Conservation (phyloP, 2,329 filamentous ascomycete genomes). For the Aspergillus calidoustus region DNA sequence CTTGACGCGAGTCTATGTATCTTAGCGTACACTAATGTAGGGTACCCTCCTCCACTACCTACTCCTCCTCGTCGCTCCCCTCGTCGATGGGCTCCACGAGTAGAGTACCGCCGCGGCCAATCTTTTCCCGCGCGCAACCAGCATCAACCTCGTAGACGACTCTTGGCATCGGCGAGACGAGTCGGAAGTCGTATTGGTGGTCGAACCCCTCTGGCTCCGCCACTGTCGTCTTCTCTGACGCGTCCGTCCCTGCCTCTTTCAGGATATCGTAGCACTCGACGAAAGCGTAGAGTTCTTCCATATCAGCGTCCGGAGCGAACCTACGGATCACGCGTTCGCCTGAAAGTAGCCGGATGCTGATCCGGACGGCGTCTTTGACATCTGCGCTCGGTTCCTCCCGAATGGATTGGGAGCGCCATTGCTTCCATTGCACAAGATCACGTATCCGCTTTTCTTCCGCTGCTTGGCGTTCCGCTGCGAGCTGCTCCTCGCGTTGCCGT, state of each 20-base stretch:
- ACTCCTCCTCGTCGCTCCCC: conserved; percentile 57
- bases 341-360: conserved; percentile 65
- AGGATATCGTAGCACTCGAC: conserved; percentile 85
- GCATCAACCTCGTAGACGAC: conserved; percentile 74
- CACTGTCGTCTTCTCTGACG: conserved; percentile 38
- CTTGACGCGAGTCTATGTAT: neutral
- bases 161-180: conserved; percentile 85
- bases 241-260: conserved; percentile 44
- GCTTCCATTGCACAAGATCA: conserved; percentile 73
- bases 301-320: conserved; percentile 69
- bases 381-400: conserved; percentile 68
- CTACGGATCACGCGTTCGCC: conserved; percentile 77
- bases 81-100: conserved; percentile 75
- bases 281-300: conserved; percentile 94
- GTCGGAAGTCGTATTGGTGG: conserved; percentile 81
- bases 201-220: conserved; percentile 69
- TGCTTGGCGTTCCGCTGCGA: conserved; percentile 66
- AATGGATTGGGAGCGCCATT: conserved; percentile 75
- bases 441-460: conserved; percentile 61
- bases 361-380: conserved; percentile 72
- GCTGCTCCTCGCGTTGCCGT: conserved; percentile 64
- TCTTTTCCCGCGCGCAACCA: conserved; percentile 69
- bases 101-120: conserved; percentile 83
- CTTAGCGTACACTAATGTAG: neutral
- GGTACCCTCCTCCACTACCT: conserved; percentile 7